Evolutionary conservation across 371 early-diverging fungal species (phyloP), one percentile per base, ranked within the genome.

Genomic region (Mucor plumbeus): DNA sequence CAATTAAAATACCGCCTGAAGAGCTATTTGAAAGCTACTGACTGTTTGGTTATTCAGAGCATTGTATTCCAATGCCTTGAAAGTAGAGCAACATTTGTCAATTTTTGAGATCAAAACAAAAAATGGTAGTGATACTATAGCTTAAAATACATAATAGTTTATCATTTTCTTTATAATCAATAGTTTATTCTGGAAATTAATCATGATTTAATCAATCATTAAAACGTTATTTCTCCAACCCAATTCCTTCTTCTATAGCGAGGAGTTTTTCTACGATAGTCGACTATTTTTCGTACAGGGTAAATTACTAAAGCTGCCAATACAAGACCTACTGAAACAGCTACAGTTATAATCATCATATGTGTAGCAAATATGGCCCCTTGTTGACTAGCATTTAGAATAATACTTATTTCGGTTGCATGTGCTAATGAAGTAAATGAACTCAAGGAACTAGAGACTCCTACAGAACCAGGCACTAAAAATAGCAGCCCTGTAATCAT

Each of bases 291-390:
- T 13, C 77, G 72, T 21, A 74, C 36, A 19, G 74, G 77, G 65
- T 72, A 77, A 3, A 77, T n/a, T 3, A 70, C 59, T 0, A 59
- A 58, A 3, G 77, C 72, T 3, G 77, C 77, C 10, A 77, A 43
- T 6, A 77, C 77, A 7, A 77, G 65, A 0, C 77, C 77, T 1
- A 74, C 67, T 0, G 74, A 77, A 31, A 74, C 72, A 17, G 77
- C 71, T 7, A 73, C 77, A 15, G 77, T 68, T 47, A 77, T 77
- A n/a, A 77, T 67, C 77, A 77, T 67, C 70, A 77, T 77, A 59
- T 77, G 77, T 1, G 74, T 72, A 14, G 77, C 74, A 60, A 77
- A 77, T 5, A 74, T 61, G 15, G 72, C 62, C 5, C 77, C 77
- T 53, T 77, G 77, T 17, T 74, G 74, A 6, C 77, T 74, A 9